Conservation (phyloP, 495 filamentous ascomycete species). For the Cryomyces minteri region DNA sequence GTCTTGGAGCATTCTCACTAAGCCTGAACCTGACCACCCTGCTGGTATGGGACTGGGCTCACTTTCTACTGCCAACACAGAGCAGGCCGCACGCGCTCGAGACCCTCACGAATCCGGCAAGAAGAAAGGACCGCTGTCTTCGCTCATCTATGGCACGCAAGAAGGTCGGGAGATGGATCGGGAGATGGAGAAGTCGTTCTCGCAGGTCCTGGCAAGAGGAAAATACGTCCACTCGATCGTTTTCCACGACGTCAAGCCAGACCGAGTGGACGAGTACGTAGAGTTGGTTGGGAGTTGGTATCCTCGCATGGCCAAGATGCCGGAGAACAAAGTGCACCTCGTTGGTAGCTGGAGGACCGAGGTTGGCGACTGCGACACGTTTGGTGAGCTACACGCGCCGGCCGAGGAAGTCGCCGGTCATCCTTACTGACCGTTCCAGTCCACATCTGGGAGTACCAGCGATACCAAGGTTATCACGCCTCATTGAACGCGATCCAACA, state of each 20-base stretch:
- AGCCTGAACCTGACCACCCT: not conserved
- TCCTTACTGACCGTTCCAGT: slow-evolving; percentile 28
- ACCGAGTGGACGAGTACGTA: slow-evolving; percentile 88
- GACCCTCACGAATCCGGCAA: slow-evolving; percentile 28
- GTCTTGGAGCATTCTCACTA: slow-evolving; percentile 10
- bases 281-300: slow-evolving; percentile 87
- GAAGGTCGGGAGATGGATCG: slow-evolving; percentile 83
- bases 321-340: slow-evolving; percentile 82
- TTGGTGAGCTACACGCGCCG: slow-evolving; percentile 40
- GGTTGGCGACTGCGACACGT: slow-evolving; percentile 94
- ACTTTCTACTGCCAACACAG: slow-evolving; percentile 15
- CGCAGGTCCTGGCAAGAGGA: slow-evolving; percentile 78
- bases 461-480: slow-evolving; percentile 87
- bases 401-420: not conserved
- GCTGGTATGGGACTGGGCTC: slow-evolving; percentile 13
- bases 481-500: slow-evolving; percentile 67
- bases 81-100: slow-evolving; percentile 21
- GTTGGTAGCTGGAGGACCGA: slow-evolving; percentile 98
- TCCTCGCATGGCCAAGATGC: slow-evolving; percentile 58
- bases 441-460: slow-evolving; percentile 99
- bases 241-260: slow-evolving; percentile 89
- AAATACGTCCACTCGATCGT: slow-evolving; percentile 99
- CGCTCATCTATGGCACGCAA: slow-evolving; percentile 88
- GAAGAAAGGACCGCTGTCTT: slow-evolving; percentile 35
- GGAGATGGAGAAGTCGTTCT: slow-evolving; percentile 89